Conservation (phyloP, 2,329 filamentous ascomycete genomes). For the Alternaria sp. region DNA sequence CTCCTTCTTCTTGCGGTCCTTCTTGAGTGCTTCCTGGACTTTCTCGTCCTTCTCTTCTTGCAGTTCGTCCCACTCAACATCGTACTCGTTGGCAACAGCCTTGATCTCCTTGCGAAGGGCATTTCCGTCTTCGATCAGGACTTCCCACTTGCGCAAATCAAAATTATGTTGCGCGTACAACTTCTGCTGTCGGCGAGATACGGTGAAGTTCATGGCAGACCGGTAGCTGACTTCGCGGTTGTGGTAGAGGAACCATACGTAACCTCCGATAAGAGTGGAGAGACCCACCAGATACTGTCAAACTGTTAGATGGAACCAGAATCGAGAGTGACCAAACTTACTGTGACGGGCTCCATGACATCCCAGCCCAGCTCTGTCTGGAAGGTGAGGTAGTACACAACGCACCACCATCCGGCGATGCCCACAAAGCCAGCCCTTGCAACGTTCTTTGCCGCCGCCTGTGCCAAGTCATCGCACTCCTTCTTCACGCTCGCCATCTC, state of each 20-base stretch:
- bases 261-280: constrained; percentile 84
- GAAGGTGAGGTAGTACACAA: constrained; percentile 74
- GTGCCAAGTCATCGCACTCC: constrained; percentile 80
- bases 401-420: constrained; percentile 78
- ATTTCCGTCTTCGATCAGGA: constrained; percentile 80
- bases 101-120: constrained; percentile 78
- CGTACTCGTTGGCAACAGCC: constrained; percentile 81
- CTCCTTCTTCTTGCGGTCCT: constrained; percentile 53
- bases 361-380: constrained; percentile 85
- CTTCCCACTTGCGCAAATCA: constrained; percentile 78
- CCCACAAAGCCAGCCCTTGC: constrained; percentile 80
- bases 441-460: constrained; percentile 76
- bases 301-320: constrained; percentile 1
- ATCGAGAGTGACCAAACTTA: constrained; percentile 26
- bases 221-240: constrained; percentile 88
- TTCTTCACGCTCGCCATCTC: constrained; percentile 75
- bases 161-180: constrained; percentile 80
- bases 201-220: constrained; percentile 84
- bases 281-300: constrained; percentile 77
- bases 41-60: constrained; percentile 72
- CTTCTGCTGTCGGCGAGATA: constrained; percentile 75
- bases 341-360: constrained; percentile 84
- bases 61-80: constrained; percentile 86
- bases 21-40: constrained; percentile 60
- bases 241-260: constrained; percentile 93